Evolutionary conservation across 2,329 filamentous ascomycete genomes (phyloP).

Genomic region (Diaporthe aspalathi): DNA sequence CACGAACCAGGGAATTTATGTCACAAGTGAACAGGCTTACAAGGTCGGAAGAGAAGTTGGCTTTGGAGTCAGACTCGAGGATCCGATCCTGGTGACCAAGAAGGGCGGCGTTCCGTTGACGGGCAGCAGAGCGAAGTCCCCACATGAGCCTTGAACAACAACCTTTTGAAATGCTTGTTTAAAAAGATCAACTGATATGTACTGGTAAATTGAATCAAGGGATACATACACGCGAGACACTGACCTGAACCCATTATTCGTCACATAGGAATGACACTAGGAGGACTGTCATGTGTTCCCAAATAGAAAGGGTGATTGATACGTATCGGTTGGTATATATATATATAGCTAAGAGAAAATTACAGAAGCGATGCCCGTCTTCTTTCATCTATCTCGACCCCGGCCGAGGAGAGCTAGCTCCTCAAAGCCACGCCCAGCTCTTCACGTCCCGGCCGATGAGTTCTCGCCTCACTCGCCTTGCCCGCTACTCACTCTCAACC

Average conservation of each 20-base stretch:
- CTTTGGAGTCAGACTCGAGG: slow-evolving; percentile 47
- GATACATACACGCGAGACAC: neutral
- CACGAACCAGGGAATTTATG: slow-evolving; percentile 45
- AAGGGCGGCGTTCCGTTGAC: slow-evolving; percentile 45
- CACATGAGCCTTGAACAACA: slow-evolving; percentile 44
- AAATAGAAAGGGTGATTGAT: neutral
- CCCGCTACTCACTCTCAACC: neutral
- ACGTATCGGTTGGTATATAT: neutral
- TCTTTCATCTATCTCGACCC: neutral
- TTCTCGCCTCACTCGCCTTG: neutral
- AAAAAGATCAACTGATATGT: neutral
- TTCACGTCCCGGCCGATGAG: neutral
- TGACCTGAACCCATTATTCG: neutral
- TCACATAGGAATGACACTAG: neutral
- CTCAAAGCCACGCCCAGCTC: slow-evolving; percentile 13
- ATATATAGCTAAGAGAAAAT: slow-evolving; percentile 6
- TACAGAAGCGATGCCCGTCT: slow-evolving; percentile 19
- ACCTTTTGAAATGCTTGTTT: too few relatives aligned
- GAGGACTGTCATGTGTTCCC: neutral
- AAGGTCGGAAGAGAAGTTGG: slow-evolving; percentile 43
- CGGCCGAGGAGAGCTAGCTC: slow-evolving; percentile 22
- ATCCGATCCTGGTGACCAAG: slow-evolving; percentile 46
- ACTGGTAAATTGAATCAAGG: neutral
- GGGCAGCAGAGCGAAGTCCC: slow-evolving; percentile 45
- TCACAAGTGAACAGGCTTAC: slow-evolving; percentile 46